These are phyloP conservation scores for Helianthus tuberosus DNA, from an alignment of 129 eudicot genomes.

Conservation along the genomic window DNA sequence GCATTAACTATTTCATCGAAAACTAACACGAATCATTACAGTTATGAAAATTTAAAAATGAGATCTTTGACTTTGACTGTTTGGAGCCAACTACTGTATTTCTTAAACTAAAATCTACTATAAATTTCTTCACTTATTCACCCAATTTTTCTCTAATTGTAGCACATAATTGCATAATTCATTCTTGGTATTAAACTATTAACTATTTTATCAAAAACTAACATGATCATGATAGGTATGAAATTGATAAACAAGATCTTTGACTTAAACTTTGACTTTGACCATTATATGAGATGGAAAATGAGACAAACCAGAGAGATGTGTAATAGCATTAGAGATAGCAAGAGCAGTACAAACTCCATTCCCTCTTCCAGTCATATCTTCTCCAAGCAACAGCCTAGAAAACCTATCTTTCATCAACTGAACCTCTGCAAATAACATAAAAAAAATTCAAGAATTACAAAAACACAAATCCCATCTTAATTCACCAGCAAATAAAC, in stretches of 20 bases:
- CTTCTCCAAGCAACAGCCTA: slow-evolving; percentile 79
- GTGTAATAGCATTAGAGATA: slow-evolving; percentile 78
- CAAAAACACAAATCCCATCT: slow-evolving; percentile 7
- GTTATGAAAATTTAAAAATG: neutral
- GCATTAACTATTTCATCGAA: neutral
- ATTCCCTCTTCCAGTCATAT: slow-evolving; percentile 78
- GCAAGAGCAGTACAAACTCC: slow-evolving; percentile 82
- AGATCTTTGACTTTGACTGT: neutral
- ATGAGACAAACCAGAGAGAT: slow-evolving; percentile 63
- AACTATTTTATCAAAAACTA: neutral
- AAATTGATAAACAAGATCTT: neutral
- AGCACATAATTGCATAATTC: too few relatives aligned
- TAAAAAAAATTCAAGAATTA: slow-evolving; percentile 17
- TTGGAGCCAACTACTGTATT: too few relatives aligned
- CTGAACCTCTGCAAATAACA: slow-evolving; percentile 48
- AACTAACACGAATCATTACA: neutral
- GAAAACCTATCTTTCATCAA: slow-evolving; percentile 75
- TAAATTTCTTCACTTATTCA: too few relatives aligned
- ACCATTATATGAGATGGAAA: slow-evolving; percentile 5
- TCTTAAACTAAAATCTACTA: too few relatives aligned
- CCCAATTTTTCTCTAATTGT: too few relatives aligned
- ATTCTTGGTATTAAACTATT: too few relatives aligned
- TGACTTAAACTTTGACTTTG: neutral
- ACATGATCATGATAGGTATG: neutral
- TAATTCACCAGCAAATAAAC: neutral